phyloP scores from a whole-genome alignment of 139 green algal genomes.

The Desmodesmus armatus region DNA sequence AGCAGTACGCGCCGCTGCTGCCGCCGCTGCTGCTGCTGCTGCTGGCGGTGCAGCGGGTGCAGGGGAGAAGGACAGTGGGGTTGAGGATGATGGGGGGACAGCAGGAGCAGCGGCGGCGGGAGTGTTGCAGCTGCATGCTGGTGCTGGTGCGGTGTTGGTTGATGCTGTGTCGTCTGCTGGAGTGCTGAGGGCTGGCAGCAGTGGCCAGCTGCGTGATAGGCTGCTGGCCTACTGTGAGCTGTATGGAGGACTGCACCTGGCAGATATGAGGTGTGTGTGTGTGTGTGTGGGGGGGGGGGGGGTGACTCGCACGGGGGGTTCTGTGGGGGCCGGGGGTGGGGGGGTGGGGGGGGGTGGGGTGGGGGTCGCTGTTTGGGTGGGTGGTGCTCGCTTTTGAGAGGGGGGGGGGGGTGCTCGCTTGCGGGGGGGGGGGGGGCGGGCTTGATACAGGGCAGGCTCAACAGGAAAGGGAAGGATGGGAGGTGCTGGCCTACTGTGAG shows the following conservation, averaged over 20 bases:
- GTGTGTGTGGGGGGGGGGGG: not conserved
- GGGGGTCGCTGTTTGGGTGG: not conserved
- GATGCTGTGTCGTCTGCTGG: no score
- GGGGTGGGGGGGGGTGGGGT: not conserved
- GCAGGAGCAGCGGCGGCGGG: not conserved
- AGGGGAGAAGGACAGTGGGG: not conserved
- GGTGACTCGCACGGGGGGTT: no score
- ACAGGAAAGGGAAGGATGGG: no score
- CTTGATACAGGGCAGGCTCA: no score
- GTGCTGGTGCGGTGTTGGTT: no score
- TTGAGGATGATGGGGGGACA: not conserved
- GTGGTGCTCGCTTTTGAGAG: not conserved
- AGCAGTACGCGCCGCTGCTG: not conserved
- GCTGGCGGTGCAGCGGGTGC: not conserved
- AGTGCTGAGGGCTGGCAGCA: no score
- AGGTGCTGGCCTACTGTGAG: constrained; percentile 28
- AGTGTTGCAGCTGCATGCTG: no score
- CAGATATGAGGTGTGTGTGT: constrained; percentile 1
- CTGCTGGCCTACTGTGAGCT: constrained; percentile 25
- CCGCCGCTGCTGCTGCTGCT: not conserved
- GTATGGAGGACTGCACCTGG: constrained; percentile 4
- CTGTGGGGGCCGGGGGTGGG: no score
- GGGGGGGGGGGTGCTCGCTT: not conserved
- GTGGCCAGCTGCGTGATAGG: not conserved
- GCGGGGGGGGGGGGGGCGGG: not conserved